Evolutionary conservation across 148 eudicot genomes (phyloP).

Genomic region (Cornus controversa): DNA sequence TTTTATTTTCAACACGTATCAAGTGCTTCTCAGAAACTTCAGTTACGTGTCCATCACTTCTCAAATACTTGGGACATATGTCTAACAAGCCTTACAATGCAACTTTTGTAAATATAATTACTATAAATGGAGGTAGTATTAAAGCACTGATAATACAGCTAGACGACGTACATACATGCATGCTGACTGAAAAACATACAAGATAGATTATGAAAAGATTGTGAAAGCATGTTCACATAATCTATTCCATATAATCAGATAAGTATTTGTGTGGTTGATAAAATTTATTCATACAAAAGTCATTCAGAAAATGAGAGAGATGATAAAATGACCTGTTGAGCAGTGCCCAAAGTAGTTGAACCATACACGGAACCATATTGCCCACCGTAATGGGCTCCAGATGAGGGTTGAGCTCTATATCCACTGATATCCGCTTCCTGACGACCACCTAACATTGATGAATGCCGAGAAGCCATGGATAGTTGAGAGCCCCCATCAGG

Average conservation of each 20-base stretch:
- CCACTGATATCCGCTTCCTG: constrained; percentile 61
- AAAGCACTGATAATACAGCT: too few relatives aligned
- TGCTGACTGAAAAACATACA: background rate
- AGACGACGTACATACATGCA: background rate
- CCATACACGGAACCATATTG: constrained; percentile 74
- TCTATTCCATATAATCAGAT: background rate
- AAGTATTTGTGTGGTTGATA: background rate
- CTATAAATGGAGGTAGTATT: too few relatives aligned
- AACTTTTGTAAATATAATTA: too few relatives aligned
- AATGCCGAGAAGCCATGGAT: constrained; percentile 53
- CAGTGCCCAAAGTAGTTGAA: constrained; percentile 48
- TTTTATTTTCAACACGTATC: too few relatives aligned
- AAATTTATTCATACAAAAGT: background rate
- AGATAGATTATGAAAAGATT: background rate
- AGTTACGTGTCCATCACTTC: too few relatives aligned
- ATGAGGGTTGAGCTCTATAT: constrained; percentile 53
- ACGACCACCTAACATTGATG: constrained; percentile 47
- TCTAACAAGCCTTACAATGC: too few relatives aligned
- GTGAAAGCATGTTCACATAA: too few relatives aligned
- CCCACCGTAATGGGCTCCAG: constrained; percentile 65
- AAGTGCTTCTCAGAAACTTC: too few relatives aligned
- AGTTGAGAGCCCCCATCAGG: constrained; percentile 44
- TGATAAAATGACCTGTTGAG: constrained; percentile 58
- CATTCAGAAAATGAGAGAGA: background rate
- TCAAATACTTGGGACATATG: too few relatives aligned